Evolutionary conservation across 441 rosid species (phyloP).

Genomic region (Pelargonium cotyledonis): DNA sequence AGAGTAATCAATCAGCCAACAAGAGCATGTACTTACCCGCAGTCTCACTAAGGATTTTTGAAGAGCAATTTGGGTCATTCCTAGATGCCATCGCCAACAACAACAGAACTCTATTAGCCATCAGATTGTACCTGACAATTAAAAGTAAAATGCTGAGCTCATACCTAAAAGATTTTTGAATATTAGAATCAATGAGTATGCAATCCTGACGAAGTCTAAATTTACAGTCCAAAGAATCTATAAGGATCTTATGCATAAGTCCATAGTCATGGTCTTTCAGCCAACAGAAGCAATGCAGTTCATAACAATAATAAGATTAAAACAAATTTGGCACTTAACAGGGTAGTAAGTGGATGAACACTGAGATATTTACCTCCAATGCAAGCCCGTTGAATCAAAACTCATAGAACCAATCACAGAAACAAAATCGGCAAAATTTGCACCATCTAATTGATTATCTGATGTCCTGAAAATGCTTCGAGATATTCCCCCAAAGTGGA

Average conservation of each 20-base stretch:
- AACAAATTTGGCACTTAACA: constrained; percentile 9
- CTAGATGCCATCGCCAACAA: constrained; percentile 89
- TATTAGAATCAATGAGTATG: neutral
- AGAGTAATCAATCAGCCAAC: constrained; percentile 18
- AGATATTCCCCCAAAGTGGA: constrained; percentile 86
- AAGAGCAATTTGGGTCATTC: constrained; percentile 61
- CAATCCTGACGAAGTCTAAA: neutral
- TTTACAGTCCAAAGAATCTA: constrained; percentile 3
- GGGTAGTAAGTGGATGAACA: constrained; percentile 17
- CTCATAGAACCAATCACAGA: constrained; percentile 86
- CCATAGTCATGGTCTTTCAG: neutral
- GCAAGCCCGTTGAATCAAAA: constrained; percentile 85
- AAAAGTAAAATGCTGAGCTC: constrained; percentile 17
- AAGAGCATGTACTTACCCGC: constrained; percentile 54
- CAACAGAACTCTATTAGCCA: constrained; percentile 97
- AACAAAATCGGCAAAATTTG: constrained; percentile 72
- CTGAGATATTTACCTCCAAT: constrained; percentile 73
- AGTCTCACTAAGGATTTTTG: constrained; percentile 78
- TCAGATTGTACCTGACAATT: constrained; percentile 77
- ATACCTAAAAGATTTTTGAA: constrained; percentile 1
- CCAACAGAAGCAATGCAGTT: constrained; percentile 15
- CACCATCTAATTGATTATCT: constrained; percentile 54
- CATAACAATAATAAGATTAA: constrained; percentile 7
- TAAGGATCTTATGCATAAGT: neutral
- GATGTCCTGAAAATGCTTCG: constrained; percentile 65